A percentile compares a stretch with the other conserved stretches of the same genome.
Conservation (phyloP, 2,329 filamentous ascomycete species). For the Penicillium sp. region DNA sequence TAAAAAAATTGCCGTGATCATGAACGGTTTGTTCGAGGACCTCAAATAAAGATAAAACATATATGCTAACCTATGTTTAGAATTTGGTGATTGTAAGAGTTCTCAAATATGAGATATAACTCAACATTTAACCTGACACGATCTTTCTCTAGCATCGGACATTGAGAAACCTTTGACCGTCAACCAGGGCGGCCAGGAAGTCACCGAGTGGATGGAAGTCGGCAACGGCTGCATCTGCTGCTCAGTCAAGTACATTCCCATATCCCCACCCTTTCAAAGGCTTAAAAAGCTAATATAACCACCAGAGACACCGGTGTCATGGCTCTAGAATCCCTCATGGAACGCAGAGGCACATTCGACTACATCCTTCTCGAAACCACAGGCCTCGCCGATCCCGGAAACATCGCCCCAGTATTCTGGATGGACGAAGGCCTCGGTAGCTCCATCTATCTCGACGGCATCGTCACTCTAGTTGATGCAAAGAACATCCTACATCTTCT, state of each 20-base stretch:
- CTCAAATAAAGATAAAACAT: not conserved
- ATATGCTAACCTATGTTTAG: conserved; percentile 48
- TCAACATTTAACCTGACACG: conserved; percentile 5
- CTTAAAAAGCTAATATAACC: conserved; percentile 9
- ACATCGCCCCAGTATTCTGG: conserved; percentile 96
- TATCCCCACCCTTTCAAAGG: not conserved
- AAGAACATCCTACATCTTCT: conserved; percentile 85
- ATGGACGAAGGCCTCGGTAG: conserved; percentile 94
- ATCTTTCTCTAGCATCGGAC: conserved; percentile 68
- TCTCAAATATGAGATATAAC: not conserved
- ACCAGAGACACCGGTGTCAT: conserved; percentile 84
- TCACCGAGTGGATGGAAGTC: conserved; percentile 93
- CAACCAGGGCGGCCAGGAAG: conserved; percentile 77
- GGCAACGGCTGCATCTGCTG: conserved; percentile 98
- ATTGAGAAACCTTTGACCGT: conserved; percentile 96
- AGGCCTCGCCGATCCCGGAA: conserved; percentile 90
- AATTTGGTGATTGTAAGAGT: conserved; percentile 76
- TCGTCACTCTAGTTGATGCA: conserved; percentile 93
- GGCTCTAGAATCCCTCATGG: conserved; percentile 94
- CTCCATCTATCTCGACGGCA: conserved; percentile 94
- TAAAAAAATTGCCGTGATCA: conserved; percentile 96
- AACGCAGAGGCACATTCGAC: conserved; percentile 89
- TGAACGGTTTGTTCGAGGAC: conserved; percentile 68
- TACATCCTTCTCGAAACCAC: conserved; percentile 98
- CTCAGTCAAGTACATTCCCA: conserved; percentile 75